Conservation (phyloP, 345 rosid species). For the Microthlaspi erraticum region DNA sequence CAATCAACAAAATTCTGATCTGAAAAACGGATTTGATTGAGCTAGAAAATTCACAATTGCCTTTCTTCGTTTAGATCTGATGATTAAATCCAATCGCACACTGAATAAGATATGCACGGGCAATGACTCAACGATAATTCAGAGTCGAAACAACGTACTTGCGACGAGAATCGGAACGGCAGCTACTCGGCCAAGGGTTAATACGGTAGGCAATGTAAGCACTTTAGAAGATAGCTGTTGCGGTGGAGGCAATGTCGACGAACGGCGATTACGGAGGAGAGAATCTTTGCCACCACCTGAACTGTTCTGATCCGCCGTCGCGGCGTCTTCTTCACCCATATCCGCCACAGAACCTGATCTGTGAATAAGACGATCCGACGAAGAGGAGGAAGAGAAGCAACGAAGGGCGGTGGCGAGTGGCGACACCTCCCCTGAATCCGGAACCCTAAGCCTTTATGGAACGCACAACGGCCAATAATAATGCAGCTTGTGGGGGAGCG, state of each 20-base stretch:
- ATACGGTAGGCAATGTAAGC: conserved; percentile 85
- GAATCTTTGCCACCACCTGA: conserved; percentile 34
- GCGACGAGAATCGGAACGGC: conserved; percentile 85
- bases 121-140: background rate
- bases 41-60: conserved; percentile 1
- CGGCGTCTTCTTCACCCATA: conserved; percentile 60
- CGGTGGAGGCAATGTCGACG: conserved; percentile 43
- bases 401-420: conserved; percentile 44
- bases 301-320: conserved; percentile 43
- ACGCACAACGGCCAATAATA: conserved; percentile 38
- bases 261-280: conserved; percentile 34
- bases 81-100: conserved; percentile 22
- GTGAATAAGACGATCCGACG: conserved; percentile 32
- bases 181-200: conserved; percentile 94
- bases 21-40: conserved; percentile 7
- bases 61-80: conserved; percentile 14
- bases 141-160: conserved; percentile 52
- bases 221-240: conserved; percentile 55
- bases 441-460: conserved; percentile 44
- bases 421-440: conserved; percentile 39
- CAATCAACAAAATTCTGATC: conserved; percentile 13
- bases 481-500: conserved; percentile 13
- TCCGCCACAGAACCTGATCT: conserved; percentile 46
- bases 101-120: background rate
- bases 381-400: conserved; percentile 30